Percentiles rank a stretch among this genome's conserved stretches.
Evolutionary conservation across 305 asterid species (phyloP).

Genomic region (Solanum aculeatissimum): DNA sequence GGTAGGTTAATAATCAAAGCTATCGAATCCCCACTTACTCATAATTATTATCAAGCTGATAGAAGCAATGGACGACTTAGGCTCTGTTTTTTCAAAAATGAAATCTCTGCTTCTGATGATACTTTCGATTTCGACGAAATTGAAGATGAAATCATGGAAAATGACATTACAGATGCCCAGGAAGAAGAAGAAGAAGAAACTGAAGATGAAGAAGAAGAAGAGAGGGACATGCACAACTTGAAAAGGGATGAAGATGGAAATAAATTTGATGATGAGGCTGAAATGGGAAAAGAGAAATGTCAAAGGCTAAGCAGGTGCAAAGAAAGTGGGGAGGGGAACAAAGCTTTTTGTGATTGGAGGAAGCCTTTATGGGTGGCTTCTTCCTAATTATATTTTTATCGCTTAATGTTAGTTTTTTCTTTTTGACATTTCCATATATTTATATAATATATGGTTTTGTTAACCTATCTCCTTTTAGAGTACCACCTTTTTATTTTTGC

Average conservation of each 20-base stretch:
- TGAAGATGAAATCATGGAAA: neutral
- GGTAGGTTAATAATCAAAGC: constrained; percentile 62
- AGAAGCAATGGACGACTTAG: constrained; percentile 57
- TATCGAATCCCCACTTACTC: constrained; percentile 37
- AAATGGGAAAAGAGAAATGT: constrained; percentile 33
- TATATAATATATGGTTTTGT: neutral
- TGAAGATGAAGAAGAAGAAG: neutral
- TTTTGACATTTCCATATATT: neutral
- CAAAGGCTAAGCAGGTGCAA: constrained; percentile 22
- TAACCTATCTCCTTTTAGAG: neutral
- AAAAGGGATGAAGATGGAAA: constrained; percentile 4
- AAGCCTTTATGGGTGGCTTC: constrained; percentile 9
- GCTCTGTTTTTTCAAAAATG: constrained; percentile 20
- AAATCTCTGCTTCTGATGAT: neutral
- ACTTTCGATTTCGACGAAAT: neutral
- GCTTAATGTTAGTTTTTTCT: neutral
- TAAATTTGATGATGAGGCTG: constrained; percentile 13
- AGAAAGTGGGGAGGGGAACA: constrained; percentile 7
- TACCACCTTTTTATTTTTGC: neutral
- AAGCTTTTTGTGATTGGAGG: constrained; percentile 12
- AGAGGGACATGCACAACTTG: neutral
- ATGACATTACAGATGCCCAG: neutral
- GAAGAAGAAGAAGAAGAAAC: constrained; percentile 5
- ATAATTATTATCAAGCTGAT: constrained; percentile 45
- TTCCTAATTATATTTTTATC: neutral